phyloP scores from a whole-genome alignment of 2,329 filamentous ascomycete genomes.

The Plenodomus tracheiphilus region DNA sequence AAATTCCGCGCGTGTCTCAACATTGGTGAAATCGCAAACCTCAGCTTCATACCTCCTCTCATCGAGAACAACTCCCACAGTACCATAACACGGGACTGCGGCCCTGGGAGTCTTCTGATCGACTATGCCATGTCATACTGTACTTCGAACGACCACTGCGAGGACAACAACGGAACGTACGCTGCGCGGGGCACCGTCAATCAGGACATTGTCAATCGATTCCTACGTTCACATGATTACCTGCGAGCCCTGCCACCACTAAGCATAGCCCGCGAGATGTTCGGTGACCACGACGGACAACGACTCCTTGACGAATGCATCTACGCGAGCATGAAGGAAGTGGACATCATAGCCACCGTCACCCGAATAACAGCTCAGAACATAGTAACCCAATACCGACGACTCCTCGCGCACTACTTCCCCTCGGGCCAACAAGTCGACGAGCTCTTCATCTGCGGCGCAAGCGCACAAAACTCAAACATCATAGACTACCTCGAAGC shows the following conservation, averaged over 20 bases:
- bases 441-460: conserved; percentile 65
- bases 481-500: conserved; percentile 58
- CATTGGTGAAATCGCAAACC: conserved; percentile 64
- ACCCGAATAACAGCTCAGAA: conserved; percentile 63
- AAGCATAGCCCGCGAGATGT: conserved; percentile 63
- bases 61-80: conserved; percentile 41
- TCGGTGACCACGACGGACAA: conserved; percentile 60
- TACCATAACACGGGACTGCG: conserved; percentile 59
- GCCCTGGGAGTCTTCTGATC: conserved; percentile 61
- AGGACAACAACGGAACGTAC: conserved; percentile 58
- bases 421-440: conserved; percentile 47
- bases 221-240: conserved; percentile 54
- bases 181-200: conserved; percentile 55
- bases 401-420: conserved; percentile 49
- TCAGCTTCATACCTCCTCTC: conserved; percentile 62
- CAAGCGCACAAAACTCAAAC: conserved; percentile 61
- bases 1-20: conserved; percentile 64
- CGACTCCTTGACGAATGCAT: conserved; percentile 55
- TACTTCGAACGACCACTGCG: conserved; percentile 54
- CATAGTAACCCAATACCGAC: conserved; percentile 56
- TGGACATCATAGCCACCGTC: conserved; percentile 62
- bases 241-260: conserved; percentile 57
- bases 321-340: conserved; percentile 49
- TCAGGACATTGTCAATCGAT: conserved; percentile 57
- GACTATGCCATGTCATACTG: conserved; percentile 61